Base-by-base conservation (phyloP, 176 grass and related monocot genomes). In the Musa schizocarpa region DNA sequence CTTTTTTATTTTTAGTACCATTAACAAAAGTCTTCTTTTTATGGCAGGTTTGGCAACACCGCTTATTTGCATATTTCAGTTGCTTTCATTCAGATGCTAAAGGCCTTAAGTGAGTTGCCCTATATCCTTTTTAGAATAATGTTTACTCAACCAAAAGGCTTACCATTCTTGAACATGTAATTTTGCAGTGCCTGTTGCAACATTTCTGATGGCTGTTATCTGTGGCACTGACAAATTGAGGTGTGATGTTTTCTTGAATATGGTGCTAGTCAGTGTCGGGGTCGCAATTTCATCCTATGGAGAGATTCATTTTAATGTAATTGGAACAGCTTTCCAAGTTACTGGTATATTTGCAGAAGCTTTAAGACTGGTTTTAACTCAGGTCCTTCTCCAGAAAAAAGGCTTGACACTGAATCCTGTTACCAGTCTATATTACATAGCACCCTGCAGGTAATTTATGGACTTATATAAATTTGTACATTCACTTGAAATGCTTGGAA, bases 341-440 rank as follows among this genome's bases (percentile, higher is more conserved):
- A 92, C 95, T 77, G 95, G 95, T 74, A 94, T 99, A 84, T 83
- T 99, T 69, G 90, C 90, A 17, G 95, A 99, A 93, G 95, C 95
- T 81, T 86, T 99, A 73, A 87, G 95, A 50, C 88, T 99, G 73
- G 95, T 99, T 58, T 78, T 99, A 72, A 99, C 95, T 80, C 95
- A 99, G 76, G 88, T 99, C 72, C 95, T 99, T 72, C 95, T 99
- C 76, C 95, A 99, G 89, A 99, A 99, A 79, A 99, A 99, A 78
- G 90, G 95, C 3, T 89, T 99, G 84, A 92, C 88, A 22, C 76
- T 99, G 65, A 99, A 94, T 78, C 95, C 95, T 87, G 86, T 99
- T 63, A 99, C 90, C 83, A 99, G 95, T 81, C 63, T 99, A 72
- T 99, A 99, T 86, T 99, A 99, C 82, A 99, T 99, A 82, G 95